Conservation (phyloP, 192 early-diverging fungal genomes). For the Diversispora epigaea region DNA sequence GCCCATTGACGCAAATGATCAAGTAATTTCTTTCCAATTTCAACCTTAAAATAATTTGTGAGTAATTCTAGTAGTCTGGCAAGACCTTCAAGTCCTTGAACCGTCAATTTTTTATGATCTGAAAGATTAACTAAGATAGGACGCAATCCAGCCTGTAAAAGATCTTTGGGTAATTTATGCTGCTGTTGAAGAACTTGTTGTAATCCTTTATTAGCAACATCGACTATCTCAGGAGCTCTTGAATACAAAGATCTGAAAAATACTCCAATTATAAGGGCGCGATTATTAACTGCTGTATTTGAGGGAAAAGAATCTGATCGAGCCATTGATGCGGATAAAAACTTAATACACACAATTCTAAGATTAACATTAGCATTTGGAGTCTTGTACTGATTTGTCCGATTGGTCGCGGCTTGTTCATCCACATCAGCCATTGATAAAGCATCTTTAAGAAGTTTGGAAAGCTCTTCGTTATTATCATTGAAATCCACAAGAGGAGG, state of each 20-base stretch:
- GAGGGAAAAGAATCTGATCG: slow-evolving; percentile 76
- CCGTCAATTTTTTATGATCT: slow-evolving; percentile 90
- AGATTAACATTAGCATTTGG: slow-evolving; percentile 80
- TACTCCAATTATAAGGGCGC: slow-evolving; percentile 89
- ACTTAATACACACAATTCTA: slow-evolving; percentile 94
- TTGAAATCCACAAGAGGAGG: slow-evolving; percentile 83
- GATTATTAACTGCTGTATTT: slow-evolving; percentile 65
- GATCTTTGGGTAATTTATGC: slow-evolving; percentile 90
- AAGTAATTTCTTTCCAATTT: slow-evolving; percentile 96
- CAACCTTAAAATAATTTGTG: slow-evolving; percentile 97
- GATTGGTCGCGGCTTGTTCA: slow-evolving; percentile 89
- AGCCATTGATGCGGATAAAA: slow-evolving; percentile 92
- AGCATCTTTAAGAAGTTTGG: slow-evolving; percentile 86
- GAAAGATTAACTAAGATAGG: slow-evolving; percentile 95
- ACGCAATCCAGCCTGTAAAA: slow-evolving; percentile 91
- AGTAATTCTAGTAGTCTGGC: slow-evolving; percentile 90
- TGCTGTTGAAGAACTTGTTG: slow-evolving; percentile 76
- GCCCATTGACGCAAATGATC: slow-evolving; percentile 96
- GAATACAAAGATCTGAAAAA: slow-evolving; percentile 99
- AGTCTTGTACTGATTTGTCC: slow-evolving; percentile 79
- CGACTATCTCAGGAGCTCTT: slow-evolving; percentile 92
- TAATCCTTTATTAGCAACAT: slow-evolving; percentile 89
- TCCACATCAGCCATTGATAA: slow-evolving; percentile 94
- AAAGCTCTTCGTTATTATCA: slow-evolving; percentile 76
- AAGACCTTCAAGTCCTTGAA: slow-evolving; percentile 89